Conservation (phyloP, 140 eudicot genomes). For the Anethum foeniculum region DNA sequence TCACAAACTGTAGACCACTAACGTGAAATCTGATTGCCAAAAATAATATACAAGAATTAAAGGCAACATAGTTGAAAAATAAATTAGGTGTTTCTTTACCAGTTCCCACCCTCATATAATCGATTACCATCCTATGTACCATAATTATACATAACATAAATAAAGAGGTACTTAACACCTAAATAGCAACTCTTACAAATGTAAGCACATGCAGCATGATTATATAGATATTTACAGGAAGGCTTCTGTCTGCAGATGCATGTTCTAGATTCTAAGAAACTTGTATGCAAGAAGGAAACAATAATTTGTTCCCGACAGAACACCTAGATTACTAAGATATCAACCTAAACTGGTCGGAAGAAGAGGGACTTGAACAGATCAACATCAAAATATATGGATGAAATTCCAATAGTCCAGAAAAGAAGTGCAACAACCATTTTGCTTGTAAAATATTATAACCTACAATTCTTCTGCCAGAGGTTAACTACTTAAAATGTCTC, state of each 20-base stretch:
- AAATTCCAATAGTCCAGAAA: background rate
- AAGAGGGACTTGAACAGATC: background rate
- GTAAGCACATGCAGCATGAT: background rate
- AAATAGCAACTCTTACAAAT: background rate
- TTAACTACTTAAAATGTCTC: background rate
- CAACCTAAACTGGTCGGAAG: background rate
- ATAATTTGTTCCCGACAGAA: background rate
- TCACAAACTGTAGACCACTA: background rate
- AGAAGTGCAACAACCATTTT: background rate
- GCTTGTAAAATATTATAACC: background rate
- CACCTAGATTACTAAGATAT: background rate
- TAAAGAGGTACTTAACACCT: background rate
- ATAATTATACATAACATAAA: background rate
- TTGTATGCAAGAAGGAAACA: background rate
- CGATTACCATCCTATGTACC: background rate
- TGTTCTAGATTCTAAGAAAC: background rate
- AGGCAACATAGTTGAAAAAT: background rate
- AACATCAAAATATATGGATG: background rate
- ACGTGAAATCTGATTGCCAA: background rate
- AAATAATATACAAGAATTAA: background rate
- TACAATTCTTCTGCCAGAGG: background rate
- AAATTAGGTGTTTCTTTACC: background rate
- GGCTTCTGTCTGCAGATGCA: background rate
- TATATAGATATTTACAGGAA: background rate
- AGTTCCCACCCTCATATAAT: background rate